Base-by-base conservation (phyloP, 305 asterid genomes). In the Rubia occidens region DNA sequence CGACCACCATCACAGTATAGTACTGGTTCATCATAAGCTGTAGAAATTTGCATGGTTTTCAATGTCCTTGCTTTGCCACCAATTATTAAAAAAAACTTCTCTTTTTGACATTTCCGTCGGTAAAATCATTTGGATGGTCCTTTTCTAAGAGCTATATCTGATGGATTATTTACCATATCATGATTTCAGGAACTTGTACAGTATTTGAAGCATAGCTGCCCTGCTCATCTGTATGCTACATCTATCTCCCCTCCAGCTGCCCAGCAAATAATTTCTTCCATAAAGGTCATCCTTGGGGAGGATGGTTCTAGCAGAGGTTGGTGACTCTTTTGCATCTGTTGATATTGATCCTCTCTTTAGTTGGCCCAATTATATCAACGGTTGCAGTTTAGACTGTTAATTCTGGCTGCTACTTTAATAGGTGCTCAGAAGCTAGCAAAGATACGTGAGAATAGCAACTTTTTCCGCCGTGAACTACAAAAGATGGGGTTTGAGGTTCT, bases 401-500 rank as follows among this genome's bases (percentile, higher is more conserved):
- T 76, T 63, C 72, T 58, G 32, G 11, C 18, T 72, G 17, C 17
- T 66, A 67, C 69, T 66, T 65, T 75, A 72, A 49, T 74, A 93
- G 99, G 97, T 67, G 99, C 99, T 71, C 96, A 82, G 76, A 94
- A 94, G 76, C 88, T 94, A 40, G 93, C 95, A 66, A 79, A 80
- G 69, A 94, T 94, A 24, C 95, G 96, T 35, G 99, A 94, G 75
- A 94, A 94, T 60, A 86, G 99, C 85, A 94, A 94, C 73, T 94
- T 88, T 77, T 94, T 86, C 87, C 79, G 97, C 69, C 89, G 95
- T 2, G 97, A 90, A 76, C 75, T 94, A 80, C 95, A 90, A 78
- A 94, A 94, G 86, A 93, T 88, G 97, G 99, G 99, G 64, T 94
- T 94, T 72, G 97, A 94, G 85, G 99, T 94, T 74, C 84, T 94